phyloP scores from a whole-genome alignment of 2,329 filamentous ascomycete genomes.

The Aureobasidium sp. region DNA sequence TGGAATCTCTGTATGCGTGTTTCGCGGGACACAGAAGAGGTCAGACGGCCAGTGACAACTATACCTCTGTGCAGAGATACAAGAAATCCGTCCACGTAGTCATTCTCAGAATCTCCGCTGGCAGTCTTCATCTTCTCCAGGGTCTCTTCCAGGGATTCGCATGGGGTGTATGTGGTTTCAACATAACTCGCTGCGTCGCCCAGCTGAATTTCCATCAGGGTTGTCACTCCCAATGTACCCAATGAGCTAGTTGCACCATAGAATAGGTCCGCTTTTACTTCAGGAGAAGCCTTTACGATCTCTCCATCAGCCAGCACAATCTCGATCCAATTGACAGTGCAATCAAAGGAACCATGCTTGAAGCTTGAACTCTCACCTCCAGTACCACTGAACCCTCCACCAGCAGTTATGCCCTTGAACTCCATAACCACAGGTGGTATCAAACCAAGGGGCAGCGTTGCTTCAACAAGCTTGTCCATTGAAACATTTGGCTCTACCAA shows the following conservation, averaged over 20 bases:
- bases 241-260: conserved; percentile 56
- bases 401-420: conserved; percentile 61
- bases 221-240: conserved; percentile 57
- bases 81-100: conserved; percentile 44
- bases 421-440: conserved; percentile 62
- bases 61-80: conserved; percentile 35
- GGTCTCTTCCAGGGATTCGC: conserved; percentile 33
- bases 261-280: conserved; percentile 51
- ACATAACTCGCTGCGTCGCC: conserved; percentile 39
- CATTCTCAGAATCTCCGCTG: conserved; percentile 27
- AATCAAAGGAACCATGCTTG: conserved; percentile 57
- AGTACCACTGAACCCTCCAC: conserved; percentile 58
- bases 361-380: conserved; percentile 63
- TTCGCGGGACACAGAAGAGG: conserved; percentile 18
- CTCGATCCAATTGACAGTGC: conserved; percentile 52
- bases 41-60: conserved; percentile 37
- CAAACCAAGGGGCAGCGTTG: conserved; percentile 46
- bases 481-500: conserved; percentile 62
- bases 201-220: conserved; percentile 43
- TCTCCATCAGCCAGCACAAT: conserved; percentile 55
- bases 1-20: conserved; percentile 29
- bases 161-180: conserved; percentile 40
- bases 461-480: conserved; percentile 55
- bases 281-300: conserved; percentile 30
- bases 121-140: conserved; percentile 31